Base-by-base conservation (phyloP, 805 yeast genomes). In the Pichia pseudocactophila region DNA sequence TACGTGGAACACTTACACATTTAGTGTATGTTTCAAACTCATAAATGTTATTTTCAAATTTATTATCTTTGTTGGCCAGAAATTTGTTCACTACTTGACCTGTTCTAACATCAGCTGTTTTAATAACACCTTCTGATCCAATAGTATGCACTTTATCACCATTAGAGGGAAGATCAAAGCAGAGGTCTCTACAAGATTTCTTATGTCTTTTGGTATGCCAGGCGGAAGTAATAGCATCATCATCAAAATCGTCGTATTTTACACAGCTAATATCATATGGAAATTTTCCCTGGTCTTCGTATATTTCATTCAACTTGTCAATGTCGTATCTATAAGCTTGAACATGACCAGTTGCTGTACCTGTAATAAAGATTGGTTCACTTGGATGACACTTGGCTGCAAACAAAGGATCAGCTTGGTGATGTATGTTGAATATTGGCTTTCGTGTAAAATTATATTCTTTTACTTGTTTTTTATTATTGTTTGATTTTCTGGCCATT, bases 161-260 rank as follows among this genome's bases (percentile, higher is more conserved):
- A 1, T 72, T 66, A 4, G 49, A 43, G 17, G 46, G 39, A 30
- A 78, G 74, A 46, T 79, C 84, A 58, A 86, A 80, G 7, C 75
- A 65, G 2, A 85, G 64, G 4, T 82, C 75, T 34, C 98, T 66
- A 46, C 95, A 86, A 49, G 95, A 81, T 1, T 87, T 89, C 59
- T 87, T 88, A 57, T 90, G 97, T 57, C 97, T 73, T 54, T 76
- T 84, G 0, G 97, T 89, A 42, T 81, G 75, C 98, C 98, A 90
- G 1, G 61, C 43, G 22, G 71, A 54, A 4, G 62, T 56, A 4
- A 69, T 55, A 16, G 66, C 39, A 16, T 41, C 45, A 9, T 44
- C 47, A 10, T 49, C 51, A 11, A 59, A 61, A 5, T 47, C 55
- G 6, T 54, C 57, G 19, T 54, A 59, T 7, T 57, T 63, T 1